Evolutionary conservation across 768 basidiomycete species (phyloP), one percentile per base, ranked within the genome.

Genomic region (Daedaleopsis nitida): DNA sequence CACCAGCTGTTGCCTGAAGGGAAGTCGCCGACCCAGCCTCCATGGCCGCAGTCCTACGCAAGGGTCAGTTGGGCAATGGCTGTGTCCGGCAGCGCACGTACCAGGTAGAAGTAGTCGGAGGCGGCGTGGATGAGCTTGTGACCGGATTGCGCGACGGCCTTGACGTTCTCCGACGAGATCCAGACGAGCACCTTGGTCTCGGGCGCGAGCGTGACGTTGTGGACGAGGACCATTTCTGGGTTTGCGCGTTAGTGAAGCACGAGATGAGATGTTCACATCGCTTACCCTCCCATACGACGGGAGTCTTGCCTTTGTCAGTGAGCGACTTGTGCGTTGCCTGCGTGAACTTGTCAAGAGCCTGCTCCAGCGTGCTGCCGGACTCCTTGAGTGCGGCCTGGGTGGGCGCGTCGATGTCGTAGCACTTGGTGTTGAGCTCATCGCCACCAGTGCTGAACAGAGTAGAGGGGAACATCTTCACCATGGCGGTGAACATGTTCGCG

Each of bases 51-150:
- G 68, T 92, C 90, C 76, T 78, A 55, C 14, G 16, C 27, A 19
- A 19, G 12, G 27, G 24, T 64, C 11, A 57, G 60, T 27, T n/a
- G 23, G 17, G 12, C 23, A n/a, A 23, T 24, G 17, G 27, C 7
- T 34, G 38, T 14, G 13, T 5, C 17, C 21, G 11, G 23, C 11
- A 39, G 39, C 16, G 35, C 37, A 68, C 79, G 45, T 39, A 79
- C 84, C 19, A 94, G 82, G 74, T 94, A 94, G 78, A 94, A 92
- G 73, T 83, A 89, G 68, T 92, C 85, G 8, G 85, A 86, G 0
- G 89, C 80, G 1, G 86, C 83, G 59, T 92, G 90, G 5, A 94
- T 76, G 55, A 94, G 69, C 49, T 78, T 74, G 75, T 78, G 83
- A 1, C 86, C 87, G 65, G 84, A 84, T 34, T 81, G 74, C 0